Conservation (phyloP, 768 basidiomycete species). For the Mycena rosella region DNA sequence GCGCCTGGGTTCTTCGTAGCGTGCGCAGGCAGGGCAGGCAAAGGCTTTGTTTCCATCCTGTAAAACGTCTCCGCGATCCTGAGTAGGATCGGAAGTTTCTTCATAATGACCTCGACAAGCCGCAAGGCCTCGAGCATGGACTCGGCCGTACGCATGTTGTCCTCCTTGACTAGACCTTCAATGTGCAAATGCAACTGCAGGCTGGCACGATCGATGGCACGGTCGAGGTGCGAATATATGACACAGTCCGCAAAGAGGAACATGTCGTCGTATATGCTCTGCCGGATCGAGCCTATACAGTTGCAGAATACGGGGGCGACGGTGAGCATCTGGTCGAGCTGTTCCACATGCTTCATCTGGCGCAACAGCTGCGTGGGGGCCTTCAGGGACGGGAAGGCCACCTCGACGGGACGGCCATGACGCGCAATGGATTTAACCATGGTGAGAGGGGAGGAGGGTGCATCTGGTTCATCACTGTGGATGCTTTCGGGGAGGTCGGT, state of each 20-base stretch:
- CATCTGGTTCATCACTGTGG: slow-evolving; percentile 29
- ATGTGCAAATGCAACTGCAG: background rate
- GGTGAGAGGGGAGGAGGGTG: slow-evolving; percentile 18
- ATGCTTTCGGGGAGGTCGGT: slow-evolving; percentile 25
- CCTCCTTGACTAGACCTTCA: background rate
- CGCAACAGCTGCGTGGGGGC: slow-evolving; percentile 26
- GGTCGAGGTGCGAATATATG: slow-evolving; percentile 7
- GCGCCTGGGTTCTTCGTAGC: slow-evolving; percentile 27
- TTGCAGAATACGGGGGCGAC: slow-evolving; percentile 21
- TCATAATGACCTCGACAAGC: background rate
- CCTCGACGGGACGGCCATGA: slow-evolving; percentile 3
- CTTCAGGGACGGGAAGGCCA: slow-evolving; percentile 25
- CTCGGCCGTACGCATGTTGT: background rate
- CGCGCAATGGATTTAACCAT: background rate
- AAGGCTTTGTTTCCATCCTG: slow-evolving; percentile 35
- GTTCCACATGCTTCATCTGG: slow-evolving; percentile 6
- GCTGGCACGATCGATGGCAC: background rate
- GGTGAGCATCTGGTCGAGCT: slow-evolving; percentile 20
- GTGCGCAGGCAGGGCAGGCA: background rate
- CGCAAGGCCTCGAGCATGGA: background rate
- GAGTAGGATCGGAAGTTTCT: background rate
- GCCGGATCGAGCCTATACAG: slow-evolving; percentile 8
- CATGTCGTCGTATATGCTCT: slow-evolving; percentile 5
- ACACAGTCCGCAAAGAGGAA: slow-evolving; percentile 15
- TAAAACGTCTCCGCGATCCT: slow-evolving; percentile 31